Evolutionary conservation across 1,284 basidiomycete genomes (phyloP).

Genomic region (Mixia osmundae): DNA sequence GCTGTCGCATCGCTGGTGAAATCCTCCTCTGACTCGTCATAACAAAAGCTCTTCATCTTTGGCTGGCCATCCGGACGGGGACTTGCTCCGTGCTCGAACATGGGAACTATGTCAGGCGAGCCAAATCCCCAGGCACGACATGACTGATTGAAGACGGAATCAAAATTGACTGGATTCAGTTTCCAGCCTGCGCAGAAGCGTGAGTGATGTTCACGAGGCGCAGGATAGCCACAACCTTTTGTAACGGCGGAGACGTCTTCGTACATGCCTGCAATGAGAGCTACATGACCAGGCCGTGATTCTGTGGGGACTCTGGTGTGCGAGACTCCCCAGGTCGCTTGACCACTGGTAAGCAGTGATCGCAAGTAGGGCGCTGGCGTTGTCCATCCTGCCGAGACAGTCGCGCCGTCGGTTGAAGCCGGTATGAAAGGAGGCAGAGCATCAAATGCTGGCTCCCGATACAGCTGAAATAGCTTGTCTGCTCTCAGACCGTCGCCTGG

Average conservation of each 20-base stretch:
- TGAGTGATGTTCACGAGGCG: constrained; percentile 2
- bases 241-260: constrained; percentile 72
- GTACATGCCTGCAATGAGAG: constrained; percentile 78
- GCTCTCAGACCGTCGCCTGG: constrained; percentile 60
- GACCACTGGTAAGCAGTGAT: constrained; percentile 34
- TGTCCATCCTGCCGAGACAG: constrained; percentile 11
- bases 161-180: constrained; percentile 69
- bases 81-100: constrained; percentile 53
- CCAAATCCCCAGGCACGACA: constrained; percentile 58
- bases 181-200: constrained; percentile 43
- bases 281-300: constrained; percentile 62
- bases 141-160: constrained; percentile 70
- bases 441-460: constrained; percentile 34
- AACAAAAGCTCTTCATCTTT: constrained; percentile 1
- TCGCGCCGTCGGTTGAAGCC: not conserved
- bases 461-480: constrained; percentile 46
- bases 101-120: constrained; percentile 69
- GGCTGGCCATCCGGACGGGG: not conserved
- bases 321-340: constrained; percentile 55
- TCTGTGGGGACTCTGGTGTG: constrained; percentile 77
- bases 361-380: constrained; percentile 56
- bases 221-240: constrained; percentile 29
- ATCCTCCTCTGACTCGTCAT: not conserved
- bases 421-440: constrained; percentile 21
- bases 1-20: not conserved